Evolutionary conservation across 108 stramenopile genomes (phyloP).

Genomic region (Fragilariopsis cylindrus): DNA sequence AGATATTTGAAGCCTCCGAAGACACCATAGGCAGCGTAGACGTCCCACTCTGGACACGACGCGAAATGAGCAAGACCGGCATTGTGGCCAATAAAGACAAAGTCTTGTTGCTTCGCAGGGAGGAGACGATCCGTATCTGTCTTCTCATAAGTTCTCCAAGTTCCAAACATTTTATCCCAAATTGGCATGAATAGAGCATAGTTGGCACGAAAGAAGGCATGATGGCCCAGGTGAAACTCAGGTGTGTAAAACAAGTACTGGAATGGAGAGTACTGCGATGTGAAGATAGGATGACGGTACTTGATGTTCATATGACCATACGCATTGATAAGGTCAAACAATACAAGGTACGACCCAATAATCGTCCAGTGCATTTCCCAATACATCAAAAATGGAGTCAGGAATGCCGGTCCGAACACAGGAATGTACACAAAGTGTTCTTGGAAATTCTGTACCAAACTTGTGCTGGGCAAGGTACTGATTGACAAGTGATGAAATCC

Average conservation of each 20-base stretch:
- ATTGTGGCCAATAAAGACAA: slow-evolving; percentile 31
- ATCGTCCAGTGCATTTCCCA: slow-evolving; percentile 11
- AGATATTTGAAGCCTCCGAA: slow-evolving; percentile 25
- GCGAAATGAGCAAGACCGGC: slow-evolving; percentile 25
- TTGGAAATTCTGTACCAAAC: slow-evolving; percentile 69
- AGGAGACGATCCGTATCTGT: slow-evolving; percentile 17
- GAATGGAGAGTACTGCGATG: no score
- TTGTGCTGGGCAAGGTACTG: slow-evolving; percentile 58
- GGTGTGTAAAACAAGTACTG: slow-evolving; percentile 34
- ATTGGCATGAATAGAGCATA: slow-evolving; percentile 34
- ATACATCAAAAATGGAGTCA: slow-evolving; percentile 21
- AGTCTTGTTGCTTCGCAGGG: slow-evolving; percentile 21
- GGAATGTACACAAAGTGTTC: slow-evolving; percentile 77
- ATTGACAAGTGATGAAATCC: slow-evolving; percentile 75
- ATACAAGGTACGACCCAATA: not conserved
- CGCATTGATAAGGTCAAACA: no score
- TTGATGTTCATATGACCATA: no score
- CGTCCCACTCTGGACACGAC: no score
- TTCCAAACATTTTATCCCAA: slow-evolving; percentile 34
- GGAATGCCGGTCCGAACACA: slow-evolving; percentile 68
- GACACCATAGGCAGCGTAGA: no score
- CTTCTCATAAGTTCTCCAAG: slow-evolving; percentile 25
- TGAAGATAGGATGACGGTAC: no score
- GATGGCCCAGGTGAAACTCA: slow-evolving; percentile 27
- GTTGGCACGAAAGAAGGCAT: slow-evolving; percentile 22